phyloP scores from a whole-genome alignment of 331 rosid genomes.

The Malus hybrid region DNA sequence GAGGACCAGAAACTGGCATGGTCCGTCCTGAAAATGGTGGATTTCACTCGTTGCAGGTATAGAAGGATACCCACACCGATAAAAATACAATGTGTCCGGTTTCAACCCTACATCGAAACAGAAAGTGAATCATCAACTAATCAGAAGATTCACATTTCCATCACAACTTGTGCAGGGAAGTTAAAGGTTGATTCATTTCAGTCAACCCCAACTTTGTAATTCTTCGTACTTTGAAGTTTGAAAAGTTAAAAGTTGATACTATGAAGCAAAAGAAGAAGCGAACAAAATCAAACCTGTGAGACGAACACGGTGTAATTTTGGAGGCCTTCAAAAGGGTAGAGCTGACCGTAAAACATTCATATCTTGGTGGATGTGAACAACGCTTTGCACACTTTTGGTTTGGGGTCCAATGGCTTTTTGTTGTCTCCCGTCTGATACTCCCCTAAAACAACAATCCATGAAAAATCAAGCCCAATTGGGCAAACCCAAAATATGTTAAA shows the following conservation, averaged over 20 bases:
- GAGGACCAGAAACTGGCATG: slow-evolving; percentile 54
- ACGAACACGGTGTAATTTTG: slow-evolving; percentile 78
- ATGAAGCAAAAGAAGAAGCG: not conserved
- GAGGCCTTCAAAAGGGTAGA: slow-evolving; percentile 78
- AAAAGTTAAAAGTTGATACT: too few species aligned
- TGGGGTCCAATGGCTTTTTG: slow-evolving; percentile 52
- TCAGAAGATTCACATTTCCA: not conserved
- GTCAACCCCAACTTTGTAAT: not conserved
- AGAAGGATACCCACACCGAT: slow-evolving; percentile 73
- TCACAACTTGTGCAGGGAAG: not conserved
- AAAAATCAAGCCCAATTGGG: not conserved
- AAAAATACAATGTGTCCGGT: slow-evolving; percentile 53
- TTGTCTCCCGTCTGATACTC: slow-evolving; percentile 63
- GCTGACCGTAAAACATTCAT: slow-evolving; percentile 49
- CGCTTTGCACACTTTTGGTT: slow-evolving; percentile 41
- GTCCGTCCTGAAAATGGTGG: slow-evolving; percentile 40
- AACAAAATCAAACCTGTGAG: slow-evolving; percentile 39
- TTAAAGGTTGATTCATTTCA: not conserved
- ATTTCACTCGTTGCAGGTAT: slow-evolving; percentile 48
- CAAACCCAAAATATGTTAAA: not conserved
- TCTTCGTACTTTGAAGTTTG: not conserved
- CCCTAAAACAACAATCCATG: slow-evolving; percentile 26
- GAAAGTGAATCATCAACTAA: not conserved
- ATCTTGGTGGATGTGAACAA: slow-evolving; percentile 39
- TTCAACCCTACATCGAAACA: slow-evolving; percentile 44